phyloP scores from a whole-genome alignment of 169 alveolate genomes.

The Cyclospora cayetanensis region DNA sequence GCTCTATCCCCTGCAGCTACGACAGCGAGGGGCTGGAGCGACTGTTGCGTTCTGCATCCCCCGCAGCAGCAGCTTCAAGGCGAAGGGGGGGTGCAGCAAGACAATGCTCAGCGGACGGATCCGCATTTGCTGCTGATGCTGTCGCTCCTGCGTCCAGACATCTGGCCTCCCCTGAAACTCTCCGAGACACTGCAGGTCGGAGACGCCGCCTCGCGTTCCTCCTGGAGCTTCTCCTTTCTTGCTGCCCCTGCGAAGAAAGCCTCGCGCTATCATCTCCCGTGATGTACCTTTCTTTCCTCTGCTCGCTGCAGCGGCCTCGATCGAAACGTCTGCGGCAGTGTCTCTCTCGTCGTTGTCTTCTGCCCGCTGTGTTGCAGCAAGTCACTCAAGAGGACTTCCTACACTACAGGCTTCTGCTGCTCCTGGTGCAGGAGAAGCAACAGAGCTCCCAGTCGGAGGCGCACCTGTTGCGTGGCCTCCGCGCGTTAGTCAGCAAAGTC shows the following conservation, averaged over 20 bases:
- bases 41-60: slow-evolving; percentile 62
- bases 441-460: not conserved
- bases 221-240: not conserved
- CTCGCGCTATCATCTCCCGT: too few relatives aligned
- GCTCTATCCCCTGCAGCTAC: slow-evolving; percentile 1
- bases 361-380: slow-evolving; percentile 4
- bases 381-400: slow-evolving; percentile 64
- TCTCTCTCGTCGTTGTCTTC: not conserved
- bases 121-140: slow-evolving; percentile 57
- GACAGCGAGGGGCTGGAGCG: slow-evolving; percentile 11
- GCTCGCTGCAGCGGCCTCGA: not conserved
- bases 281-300: not conserved
- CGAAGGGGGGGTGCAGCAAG: not conserved
- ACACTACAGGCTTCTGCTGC: slow-evolving; percentile 33
- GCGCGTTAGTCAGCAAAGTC: not conserved
- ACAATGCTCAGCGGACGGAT: not conserved
- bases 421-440: slow-evolving; percentile 18
- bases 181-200: slow-evolving; percentile 43
- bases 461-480: not conserved
- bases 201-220: not conserved
- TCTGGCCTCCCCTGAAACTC: slow-evolving; percentile 58
- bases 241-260: too few relatives aligned
- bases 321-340: not conserved
- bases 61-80: slow-evolving; percentile 47
- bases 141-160: slow-evolving; percentile 44